Percentiles rank a stretch among this genome's conserved stretches.
Evolutionary conservation across 2,329 filamentous ascomycete genomes (phyloP).

Genomic region (Xylariaceae sp.): DNA sequence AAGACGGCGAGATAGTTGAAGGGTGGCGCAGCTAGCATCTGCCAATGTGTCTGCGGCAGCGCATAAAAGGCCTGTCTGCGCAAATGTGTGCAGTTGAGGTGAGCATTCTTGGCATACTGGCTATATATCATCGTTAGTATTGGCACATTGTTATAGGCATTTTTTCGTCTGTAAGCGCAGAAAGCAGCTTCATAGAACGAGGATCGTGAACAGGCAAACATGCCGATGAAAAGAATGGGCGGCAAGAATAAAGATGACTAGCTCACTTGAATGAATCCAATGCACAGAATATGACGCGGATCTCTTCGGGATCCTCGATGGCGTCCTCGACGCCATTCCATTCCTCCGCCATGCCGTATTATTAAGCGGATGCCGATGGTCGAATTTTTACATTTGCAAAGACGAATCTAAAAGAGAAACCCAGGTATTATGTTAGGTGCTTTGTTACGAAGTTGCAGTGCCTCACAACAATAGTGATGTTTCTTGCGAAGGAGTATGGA

Average conservation of each 20-base stretch:
- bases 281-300: constrained; percentile 70
- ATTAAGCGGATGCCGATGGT: neutral
- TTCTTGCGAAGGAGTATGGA: too few relatives aligned
- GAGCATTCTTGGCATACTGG: constrained; percentile 77
- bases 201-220: too few relatives aligned
- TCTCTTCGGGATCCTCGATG: constrained; percentile 72
- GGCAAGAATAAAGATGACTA: neutral
- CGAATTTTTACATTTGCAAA: neutral
- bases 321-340: constrained; percentile 62
- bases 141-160: neutral
- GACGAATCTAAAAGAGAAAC: neutral
- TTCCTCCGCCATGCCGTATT: constrained; percentile 24
- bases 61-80: constrained; percentile 91
- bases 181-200: too few relatives aligned
- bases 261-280: constrained; percentile 86
- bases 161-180: neutral
- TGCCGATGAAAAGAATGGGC: too few relatives aligned
- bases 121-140: constrained; percentile 39
- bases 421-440: neutral
- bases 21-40: constrained; percentile 71
- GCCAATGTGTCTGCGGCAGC: constrained; percentile 76
- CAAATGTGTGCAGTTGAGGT: constrained; percentile 86
- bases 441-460: neutral
- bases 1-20: constrained; percentile 79
- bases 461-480: too few relatives aligned